Base-by-base conservation (phyloP, 192 early-diverging fungal genomes). In the Funneliformis geosporum region DNA sequence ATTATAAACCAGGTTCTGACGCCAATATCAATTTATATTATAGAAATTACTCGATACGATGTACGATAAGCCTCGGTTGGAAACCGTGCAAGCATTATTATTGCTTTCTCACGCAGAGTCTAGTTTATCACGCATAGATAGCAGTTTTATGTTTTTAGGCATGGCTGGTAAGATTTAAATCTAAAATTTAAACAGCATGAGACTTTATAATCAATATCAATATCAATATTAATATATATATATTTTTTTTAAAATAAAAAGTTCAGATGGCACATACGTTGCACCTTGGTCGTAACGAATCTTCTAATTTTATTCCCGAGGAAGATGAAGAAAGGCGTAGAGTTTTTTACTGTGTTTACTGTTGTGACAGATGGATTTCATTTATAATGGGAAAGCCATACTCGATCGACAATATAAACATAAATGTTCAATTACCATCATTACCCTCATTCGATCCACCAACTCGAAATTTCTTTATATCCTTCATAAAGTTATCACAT, bases 341-440 rank as follows among this genome's bases (percentile, higher is more conserved):
- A 38, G 67, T 79, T 8, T 79, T 79, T 70, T 79, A 79, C 60
- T 79, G 77, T 59, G n/a, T 79, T 21, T 79, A 79, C 60, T 60
- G 47, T 61, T 40, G 38, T 59, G 50, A 79, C 10, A 79, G 77
- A 60, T 79, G 77, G 77, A 1, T 42, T 11, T 42, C 66, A 8
- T 79, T 79, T 44, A 16, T 60, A 27, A 23, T 61, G 5, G 77
- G 77, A 5, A 79, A 79, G 60, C 77, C 77, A n/a, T 60, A 38
- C 40, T 11, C 5, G 21, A 70, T 70, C 16, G 59, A 68, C 39
- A 67, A 79, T 25, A 70, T 59, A 39, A 70, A 79, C 38, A 8
- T 79, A 27, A 40, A 68, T 23, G 67, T 79, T 39, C 77, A 67
- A 11, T 70, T 79, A 60, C 77, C 77, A 33, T 60, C 77, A 43